Base-by-base conservation (phyloP, 202 grass and related monocot species). In the Panicum virgatum region DNA sequence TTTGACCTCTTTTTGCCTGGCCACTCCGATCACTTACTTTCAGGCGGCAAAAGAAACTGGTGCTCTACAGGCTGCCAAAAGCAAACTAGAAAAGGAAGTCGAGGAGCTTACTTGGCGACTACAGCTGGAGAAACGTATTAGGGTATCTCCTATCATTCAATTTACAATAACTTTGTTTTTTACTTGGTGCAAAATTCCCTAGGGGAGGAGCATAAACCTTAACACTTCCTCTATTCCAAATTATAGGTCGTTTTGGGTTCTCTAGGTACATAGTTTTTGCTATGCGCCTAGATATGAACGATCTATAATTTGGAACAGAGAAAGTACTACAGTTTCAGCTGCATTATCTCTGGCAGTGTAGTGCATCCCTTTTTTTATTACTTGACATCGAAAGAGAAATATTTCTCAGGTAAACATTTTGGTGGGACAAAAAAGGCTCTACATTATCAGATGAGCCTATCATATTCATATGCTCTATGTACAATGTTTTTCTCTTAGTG, bases 11-110 rank as follows among this genome's bases (percentile, higher is more conserved):
- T 73, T 77, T 30, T 12, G 52, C 65, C 3, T 83, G 51, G 52
- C 7, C 43, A 66, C 23, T 46, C 87, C 43, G 46, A 43, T 53
- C 73, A 48, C 77, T 78, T 81, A 70, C 68, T 82, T 86, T 84
- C 60, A 99, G 96, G 93, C 96, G 86, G 89, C 96, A 85, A 99
- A 84, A 69, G 96, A 99, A 92, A 93, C 96, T 59, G 96, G 96
- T 62, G 93, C 91, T 79, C 80, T 96, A 44, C 93, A 96, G 66
- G 91, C 87, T 90, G 93, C 96, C 78, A 99, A 99, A 82, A 92
- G 85, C 82, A 93, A 92, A 86, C 77, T 99, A 81, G 96, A 99
- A 87, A 99, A 99, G 83, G 86, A 93, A 87, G 93, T 99, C 18
- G 93, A 99, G 74, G 96, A 99, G 73, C 91, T 99, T 69, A 96